A percentile compares a stretch with the other conserved stretches of the same genome.
phyloP scores from a whole-genome alignment of 345 rosid species.

The Murraya paniculata region DNA sequence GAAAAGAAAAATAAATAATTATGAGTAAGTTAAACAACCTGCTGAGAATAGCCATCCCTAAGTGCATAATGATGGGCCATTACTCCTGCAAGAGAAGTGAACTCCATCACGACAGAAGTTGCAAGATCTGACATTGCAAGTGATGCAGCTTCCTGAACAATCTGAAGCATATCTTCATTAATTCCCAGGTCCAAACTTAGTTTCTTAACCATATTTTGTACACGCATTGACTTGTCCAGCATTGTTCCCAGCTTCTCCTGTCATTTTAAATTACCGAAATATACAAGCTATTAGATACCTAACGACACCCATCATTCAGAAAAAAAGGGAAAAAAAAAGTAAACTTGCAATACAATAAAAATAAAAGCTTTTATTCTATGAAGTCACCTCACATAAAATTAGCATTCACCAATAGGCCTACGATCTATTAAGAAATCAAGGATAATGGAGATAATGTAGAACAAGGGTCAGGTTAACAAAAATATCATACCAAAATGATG shows the following conservation, averaged over 20 bases:
- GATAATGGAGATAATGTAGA: background rate
- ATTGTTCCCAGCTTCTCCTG: conserved; percentile 97
- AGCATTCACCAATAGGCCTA: conserved; percentile 3
- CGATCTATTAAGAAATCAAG: background rate
- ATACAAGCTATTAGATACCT: conserved; percentile 13
- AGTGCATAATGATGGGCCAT: conserved; percentile 98
- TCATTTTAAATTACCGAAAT: conserved; percentile 18
- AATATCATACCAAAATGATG: background rate
- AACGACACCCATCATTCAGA: background rate
- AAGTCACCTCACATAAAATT: background rate
- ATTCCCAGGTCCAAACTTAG: conserved; percentile 52
- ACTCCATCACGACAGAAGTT: conserved; percentile 87
- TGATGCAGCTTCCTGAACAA: conserved; percentile 74
- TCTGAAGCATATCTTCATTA: conserved; percentile 47
- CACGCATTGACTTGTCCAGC: conserved; percentile 78
- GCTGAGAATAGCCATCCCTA: conserved; percentile 79
- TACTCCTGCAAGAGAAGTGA: conserved; percentile 86
- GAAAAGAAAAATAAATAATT: conserved; percentile 11
- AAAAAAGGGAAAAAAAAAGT: background rate
- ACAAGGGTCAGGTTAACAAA: background rate
- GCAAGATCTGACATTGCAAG: conserved; percentile 98
- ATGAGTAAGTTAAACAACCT: conserved; percentile 46
- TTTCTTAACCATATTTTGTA: conserved; percentile 51
- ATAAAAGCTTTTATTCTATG: background rate
- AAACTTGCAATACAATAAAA: background rate